Conservation (phyloP, 2,329 filamentous ascomycete genomes). For the Phaeosphaeriaceae sp. region DNA sequence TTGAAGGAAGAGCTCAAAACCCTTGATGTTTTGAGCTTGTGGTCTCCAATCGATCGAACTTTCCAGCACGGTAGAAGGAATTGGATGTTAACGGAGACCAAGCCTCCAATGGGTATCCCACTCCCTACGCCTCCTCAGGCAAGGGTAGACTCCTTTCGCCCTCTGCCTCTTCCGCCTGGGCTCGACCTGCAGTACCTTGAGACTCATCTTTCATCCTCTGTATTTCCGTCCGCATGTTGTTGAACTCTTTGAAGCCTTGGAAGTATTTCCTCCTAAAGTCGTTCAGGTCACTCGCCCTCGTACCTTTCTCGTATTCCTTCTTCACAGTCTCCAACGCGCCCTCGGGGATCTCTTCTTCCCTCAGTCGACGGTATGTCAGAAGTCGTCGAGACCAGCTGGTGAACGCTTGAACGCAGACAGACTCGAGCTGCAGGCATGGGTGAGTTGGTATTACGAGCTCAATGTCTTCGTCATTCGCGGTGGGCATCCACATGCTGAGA, state of each 20-base stretch:
- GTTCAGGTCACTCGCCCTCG: slow-evolving; percentile 71
- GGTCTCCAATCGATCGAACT: too few relatives aligned
- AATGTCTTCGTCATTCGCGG: slow-evolving; percentile 66
- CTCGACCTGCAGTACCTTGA: not conserved
- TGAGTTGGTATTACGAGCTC: slow-evolving; percentile 81
- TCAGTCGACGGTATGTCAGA: slow-evolving; percentile 80
- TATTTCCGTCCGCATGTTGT: slow-evolving; percentile 40
- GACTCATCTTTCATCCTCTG: slow-evolving; percentile 26
- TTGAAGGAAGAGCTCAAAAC: not conserved
- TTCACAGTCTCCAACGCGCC: slow-evolving; percentile 25
- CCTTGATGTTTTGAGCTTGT: too few relatives aligned
- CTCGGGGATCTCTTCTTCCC: slow-evolving; percentile 61
- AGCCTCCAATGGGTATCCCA: too few relatives aligned
- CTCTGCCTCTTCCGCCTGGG: not conserved
- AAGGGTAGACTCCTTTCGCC: not conserved
- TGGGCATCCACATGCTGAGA: slow-evolving; percentile 97
- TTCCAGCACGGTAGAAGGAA: too few relatives aligned
- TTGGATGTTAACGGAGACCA: too few relatives aligned
- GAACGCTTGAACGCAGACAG: slow-evolving; percentile 83
- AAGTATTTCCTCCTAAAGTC: slow-evolving; percentile 67
- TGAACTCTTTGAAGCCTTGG: slow-evolving; percentile 47
- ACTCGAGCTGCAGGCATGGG: slow-evolving; percentile 74
- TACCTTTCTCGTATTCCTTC: slow-evolving; percentile 50
- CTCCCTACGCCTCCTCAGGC: not conserved
- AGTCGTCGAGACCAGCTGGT: slow-evolving; percentile 92